Evolutionary conservation across 1,284 basidiomycete genomes (phyloP).

Genomic region (Pulchroboletus neoregius): DNA sequence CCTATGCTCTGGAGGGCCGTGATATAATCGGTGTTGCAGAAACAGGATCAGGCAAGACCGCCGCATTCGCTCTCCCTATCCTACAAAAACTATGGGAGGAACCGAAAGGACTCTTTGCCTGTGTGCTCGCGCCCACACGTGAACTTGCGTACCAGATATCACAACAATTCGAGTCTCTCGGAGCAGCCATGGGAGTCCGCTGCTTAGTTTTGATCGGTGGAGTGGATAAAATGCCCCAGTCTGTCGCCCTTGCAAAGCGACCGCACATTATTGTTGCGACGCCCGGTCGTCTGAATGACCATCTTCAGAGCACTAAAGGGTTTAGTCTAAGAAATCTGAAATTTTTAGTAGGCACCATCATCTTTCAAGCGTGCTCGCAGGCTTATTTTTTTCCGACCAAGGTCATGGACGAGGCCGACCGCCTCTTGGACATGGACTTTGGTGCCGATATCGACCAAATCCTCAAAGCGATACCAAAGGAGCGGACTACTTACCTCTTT

Average conservation of each 20-base stretch:
- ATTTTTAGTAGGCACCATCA: conserved; percentile 66
- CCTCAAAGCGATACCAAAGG: conserved; percentile 90
- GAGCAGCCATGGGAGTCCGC: conserved; percentile 90
- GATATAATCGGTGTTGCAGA: conserved; percentile 98
- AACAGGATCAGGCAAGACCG: conserved; percentile 98
- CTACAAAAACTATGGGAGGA: conserved; percentile 97
- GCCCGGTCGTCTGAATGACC: conserved; percentile 92
- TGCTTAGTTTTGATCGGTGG: conserved; percentile 94
- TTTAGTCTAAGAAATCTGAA: conserved; percentile 87
- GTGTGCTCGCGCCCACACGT: conserved; percentile 92
- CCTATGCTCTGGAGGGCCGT: conserved; percentile 83
- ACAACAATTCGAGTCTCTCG: conserved; percentile 92
- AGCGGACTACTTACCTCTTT: conserved; percentile 94
- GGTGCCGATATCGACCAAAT: conserved; percentile 97
- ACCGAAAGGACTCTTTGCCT: conserved; percentile 90
- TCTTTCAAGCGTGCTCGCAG: background rate
- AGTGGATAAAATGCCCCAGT: conserved; percentile 91
- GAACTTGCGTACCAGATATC: conserved; percentile 99
- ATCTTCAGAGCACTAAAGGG: conserved; percentile 97
- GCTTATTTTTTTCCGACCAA: conserved; percentile 32
- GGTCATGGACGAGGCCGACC: conserved; percentile 98
- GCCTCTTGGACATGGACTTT: conserved; percentile 96
- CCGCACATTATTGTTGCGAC: conserved; percentile 98
- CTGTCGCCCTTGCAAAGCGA: conserved; percentile 89
- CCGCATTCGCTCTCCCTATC: conserved; percentile 95